Base-by-base conservation (phyloP, 176 grass and related monocot species). In the Calamus simplicifolius region DNA sequence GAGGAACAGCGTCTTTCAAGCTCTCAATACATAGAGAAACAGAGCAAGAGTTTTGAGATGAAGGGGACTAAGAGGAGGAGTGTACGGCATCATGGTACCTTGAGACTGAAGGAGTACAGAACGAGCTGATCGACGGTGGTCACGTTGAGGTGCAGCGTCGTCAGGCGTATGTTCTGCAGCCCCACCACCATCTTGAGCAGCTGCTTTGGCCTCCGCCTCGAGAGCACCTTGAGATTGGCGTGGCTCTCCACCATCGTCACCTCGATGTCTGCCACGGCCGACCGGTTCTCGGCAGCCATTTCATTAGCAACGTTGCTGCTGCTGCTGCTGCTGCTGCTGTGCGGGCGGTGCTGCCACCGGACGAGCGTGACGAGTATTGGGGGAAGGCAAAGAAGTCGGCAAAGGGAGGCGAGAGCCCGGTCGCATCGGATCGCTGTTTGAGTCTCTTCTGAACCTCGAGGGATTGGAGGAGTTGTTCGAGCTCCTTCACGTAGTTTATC, bases 241-340 rank as follows among this genome's bases (percentile, higher is more conserved):
- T 99, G 81, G 64, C 94, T 84, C 81, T 99, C 94, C 31, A 86
- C 88, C 94, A 99, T 89, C 1, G 94, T 93, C 66, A 99, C 94
- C 76, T 99, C 94, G 61, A 99, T 86, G 80, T 93, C 85, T 0
- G 94, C 94, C 5, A 82, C 26, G 5, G 71, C 79, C 2, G 43
- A 28, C 31, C 27, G 29, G 29, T 35, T 69, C 17, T 75, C 78
- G 2, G 28, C 52, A 2, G 26, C 53, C 25, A 10, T 25, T 13
- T 61, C 66, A 55, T 51, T 43, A 43, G 35, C 35, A 13, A 43
- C 58, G 8, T 35, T 35, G 19, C 13, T 67, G 27, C 23, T 49
- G 1, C 63, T 63, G 63, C 54, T 8, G 14, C 25, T 61, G 56
- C 17, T 53, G 74, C 19, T 73, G 19, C 27, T n/a, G 69, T 69